Evolutionary conservation across 192 early-diverging fungal species (phyloP), one percentile per base, ranked within the genome.

Genomic region (Linnemannia hyalina): DNA sequence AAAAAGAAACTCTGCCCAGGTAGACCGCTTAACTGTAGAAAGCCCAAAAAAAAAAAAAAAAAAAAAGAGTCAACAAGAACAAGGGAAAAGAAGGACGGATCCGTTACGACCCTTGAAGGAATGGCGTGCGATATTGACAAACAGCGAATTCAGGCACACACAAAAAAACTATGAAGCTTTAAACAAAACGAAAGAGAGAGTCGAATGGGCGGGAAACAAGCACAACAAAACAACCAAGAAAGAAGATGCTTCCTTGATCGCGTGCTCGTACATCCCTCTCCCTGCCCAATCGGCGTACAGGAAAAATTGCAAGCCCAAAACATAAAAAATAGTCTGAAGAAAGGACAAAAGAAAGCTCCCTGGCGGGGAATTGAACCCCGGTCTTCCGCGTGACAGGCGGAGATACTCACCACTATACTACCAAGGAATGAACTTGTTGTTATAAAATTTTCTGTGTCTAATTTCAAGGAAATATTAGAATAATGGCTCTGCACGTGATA

Each of bases 381-480:
- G 73, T 75, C 73, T 75, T 75, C 73, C 73, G 73, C 73, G 73
- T 75, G 73, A 75, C 73, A 75, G 73, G 73, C 73, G 73, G 73
- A 74, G 73, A 74, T 74, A 74, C 73, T 74, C 73, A 74, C 73
- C 73, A 74, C 73, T 74, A 74, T 74, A 74, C 73, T 74, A 74
- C 73, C 73, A 52, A 52, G 49, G 49, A 52, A 20, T 4, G 49
- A 22, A 5, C 49, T 20, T 20, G 4, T 52, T 52, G 49, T 40
- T 3, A n/a, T n/a, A n/a, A n/a, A n/a, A n/a, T 3, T 6, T 40
- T 40, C 38, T 40, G 6, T 40, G 6, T 3, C 38, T 5, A 5
- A 3, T 40, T 40, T 40, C 0, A 40, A 40, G 38, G 6, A 4
- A 40, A 40, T 35, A 35, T 1, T 35, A 40, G 6, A 40, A 40